phyloP scores from a whole-genome alignment of 2,329 filamentous ascomycete genomes.

The Ascochyta viciae-villosae region DNA sequence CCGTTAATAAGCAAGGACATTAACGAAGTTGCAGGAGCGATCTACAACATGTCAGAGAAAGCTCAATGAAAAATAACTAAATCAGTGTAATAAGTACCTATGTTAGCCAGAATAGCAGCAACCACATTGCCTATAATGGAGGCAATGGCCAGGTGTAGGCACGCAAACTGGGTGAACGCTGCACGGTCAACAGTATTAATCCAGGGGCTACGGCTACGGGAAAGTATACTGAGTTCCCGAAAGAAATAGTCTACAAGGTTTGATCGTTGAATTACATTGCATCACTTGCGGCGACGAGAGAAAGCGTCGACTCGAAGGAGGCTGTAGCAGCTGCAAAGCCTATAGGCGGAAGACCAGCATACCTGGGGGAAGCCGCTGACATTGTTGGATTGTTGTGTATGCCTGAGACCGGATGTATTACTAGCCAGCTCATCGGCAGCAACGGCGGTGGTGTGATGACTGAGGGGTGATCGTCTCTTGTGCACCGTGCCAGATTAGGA shows the following conservation, averaged over 20 bases:
- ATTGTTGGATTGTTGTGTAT: conserved; percentile 76
- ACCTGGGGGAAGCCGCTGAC: conserved; percentile 72
- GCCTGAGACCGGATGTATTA: conserved; percentile 72
- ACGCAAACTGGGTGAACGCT: conserved; percentile 63
- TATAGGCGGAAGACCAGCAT: conserved; percentile 63
- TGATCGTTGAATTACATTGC: conserved; percentile 65
- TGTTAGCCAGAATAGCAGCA: too few species aligned
- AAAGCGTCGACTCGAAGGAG: conserved; percentile 53
- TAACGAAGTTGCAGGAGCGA: too few species aligned
- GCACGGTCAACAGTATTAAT: conserved; percentile 68
- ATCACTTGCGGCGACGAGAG: conserved; percentile 64
- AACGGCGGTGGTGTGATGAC: conserved; percentile 75
- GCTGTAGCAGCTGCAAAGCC: conserved; percentile 64
- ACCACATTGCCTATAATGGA: too few species aligned
- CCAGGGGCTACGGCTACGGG: conserved; percentile 63
- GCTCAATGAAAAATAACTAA: too few species aligned
- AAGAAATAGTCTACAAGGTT: conserved; percentile 65
- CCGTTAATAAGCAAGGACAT: too few species aligned
- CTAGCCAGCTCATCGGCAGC: conserved; percentile 75
- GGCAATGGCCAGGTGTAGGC: conserved; percentile 60
- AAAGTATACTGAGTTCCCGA: conserved; percentile 65
- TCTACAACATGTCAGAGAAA: too few species aligned
- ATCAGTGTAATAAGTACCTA: too few species aligned
- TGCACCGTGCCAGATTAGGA: background rate
- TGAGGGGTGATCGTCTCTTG: conserved; percentile 1